Conservation (phyloP, 2,329 filamentous ascomycete genomes). For the Curvularia eragrostidis region DNA sequence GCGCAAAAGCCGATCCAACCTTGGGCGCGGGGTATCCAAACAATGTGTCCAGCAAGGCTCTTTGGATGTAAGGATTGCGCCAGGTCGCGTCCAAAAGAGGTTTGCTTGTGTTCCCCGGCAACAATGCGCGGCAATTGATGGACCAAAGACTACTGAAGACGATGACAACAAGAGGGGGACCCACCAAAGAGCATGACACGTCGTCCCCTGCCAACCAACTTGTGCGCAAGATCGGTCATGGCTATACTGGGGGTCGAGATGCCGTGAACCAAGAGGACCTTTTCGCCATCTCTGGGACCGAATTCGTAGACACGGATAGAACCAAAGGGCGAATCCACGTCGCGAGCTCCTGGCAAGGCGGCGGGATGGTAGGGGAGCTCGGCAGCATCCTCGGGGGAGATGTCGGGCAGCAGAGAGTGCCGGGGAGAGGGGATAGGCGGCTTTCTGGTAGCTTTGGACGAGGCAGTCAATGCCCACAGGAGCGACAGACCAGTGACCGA, state of each 20-base stretch:
- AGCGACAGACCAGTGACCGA: constrained; percentile 37
- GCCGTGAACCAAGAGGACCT: constrained; percentile 78
- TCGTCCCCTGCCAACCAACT: constrained; percentile 69
- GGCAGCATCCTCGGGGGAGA: constrained; percentile 35
- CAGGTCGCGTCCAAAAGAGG: not conserved
- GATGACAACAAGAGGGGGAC: constrained; percentile 32
- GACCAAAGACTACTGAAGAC: constrained; percentile 4
- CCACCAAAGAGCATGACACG: constrained; percentile 78
- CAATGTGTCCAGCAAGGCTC: not conserved
- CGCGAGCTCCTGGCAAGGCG: constrained; percentile 70
- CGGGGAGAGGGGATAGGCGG: constrained; percentile 38
- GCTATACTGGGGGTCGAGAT: constrained; percentile 80
- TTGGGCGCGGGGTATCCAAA: constrained; percentile 12
- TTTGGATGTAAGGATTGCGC: not conserved
- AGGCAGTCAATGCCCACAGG: constrained; percentile 29
- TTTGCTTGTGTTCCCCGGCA: not conserved
- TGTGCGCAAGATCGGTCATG: constrained; percentile 69
- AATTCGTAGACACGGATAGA: constrained; percentile 79
- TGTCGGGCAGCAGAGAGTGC: constrained; percentile 32
- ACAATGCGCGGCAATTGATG: not conserved
- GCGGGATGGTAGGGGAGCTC: constrained; percentile 69
- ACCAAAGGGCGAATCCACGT: constrained; percentile 74
- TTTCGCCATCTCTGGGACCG: constrained; percentile 73
- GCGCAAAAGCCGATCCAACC: constrained; percentile 6
- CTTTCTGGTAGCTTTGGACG: constrained; percentile 23